phyloP scores from a whole-genome alignment of 768 basidiomycete species.

The Clitopilus hobsonii region DNA sequence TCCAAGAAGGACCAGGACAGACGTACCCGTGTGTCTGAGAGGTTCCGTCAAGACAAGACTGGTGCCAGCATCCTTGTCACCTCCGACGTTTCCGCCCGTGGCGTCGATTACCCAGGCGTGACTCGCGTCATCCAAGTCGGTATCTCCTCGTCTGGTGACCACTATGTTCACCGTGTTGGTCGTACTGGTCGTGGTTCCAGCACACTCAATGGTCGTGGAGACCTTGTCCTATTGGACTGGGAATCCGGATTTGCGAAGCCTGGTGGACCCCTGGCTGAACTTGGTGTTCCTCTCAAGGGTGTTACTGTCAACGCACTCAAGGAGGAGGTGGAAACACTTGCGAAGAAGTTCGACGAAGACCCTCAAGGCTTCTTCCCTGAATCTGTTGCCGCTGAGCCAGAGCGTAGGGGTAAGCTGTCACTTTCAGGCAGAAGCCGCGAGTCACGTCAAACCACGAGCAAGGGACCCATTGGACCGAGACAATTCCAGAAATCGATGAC shows the following conservation, averaged over 20 bases:
- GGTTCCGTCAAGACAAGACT: conserved; percentile 52
- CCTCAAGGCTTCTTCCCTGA: conserved; percentile 27
- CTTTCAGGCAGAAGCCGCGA: neutral
- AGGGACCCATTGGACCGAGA: neutral
- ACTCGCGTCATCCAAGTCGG: conserved; percentile 92
- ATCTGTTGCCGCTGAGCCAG: neutral
- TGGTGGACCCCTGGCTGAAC: conserved; percentile 36
- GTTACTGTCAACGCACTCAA: conserved; percentile 44
- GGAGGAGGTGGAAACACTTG: conserved; percentile 40
- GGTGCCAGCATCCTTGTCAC: conserved; percentile 68
- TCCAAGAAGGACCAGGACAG: conserved; percentile 61
- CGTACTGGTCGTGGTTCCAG: conserved; percentile 66
- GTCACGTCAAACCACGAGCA: neutral
- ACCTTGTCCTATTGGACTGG: conserved; percentile 77
- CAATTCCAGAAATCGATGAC: conserved; percentile 13
- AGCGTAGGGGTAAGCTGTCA: neutral
- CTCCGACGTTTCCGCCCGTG: conserved; percentile 86
- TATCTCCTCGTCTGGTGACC: conserved; percentile 59
- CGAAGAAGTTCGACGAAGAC: conserved; percentile 42
- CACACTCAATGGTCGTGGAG: conserved; percentile 52
- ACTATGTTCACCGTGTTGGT: conserved; percentile 84
- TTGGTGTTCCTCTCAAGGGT: conserved; percentile 63
- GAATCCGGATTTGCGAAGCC: conserved; percentile 65
- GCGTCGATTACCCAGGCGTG: conserved; percentile 85
- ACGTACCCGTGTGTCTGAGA: conserved; percentile 52